Evolutionary conservation across 768 basidiomycete genomes (phyloP).

Genomic region (Plicaturopsis crispa): DNA sequence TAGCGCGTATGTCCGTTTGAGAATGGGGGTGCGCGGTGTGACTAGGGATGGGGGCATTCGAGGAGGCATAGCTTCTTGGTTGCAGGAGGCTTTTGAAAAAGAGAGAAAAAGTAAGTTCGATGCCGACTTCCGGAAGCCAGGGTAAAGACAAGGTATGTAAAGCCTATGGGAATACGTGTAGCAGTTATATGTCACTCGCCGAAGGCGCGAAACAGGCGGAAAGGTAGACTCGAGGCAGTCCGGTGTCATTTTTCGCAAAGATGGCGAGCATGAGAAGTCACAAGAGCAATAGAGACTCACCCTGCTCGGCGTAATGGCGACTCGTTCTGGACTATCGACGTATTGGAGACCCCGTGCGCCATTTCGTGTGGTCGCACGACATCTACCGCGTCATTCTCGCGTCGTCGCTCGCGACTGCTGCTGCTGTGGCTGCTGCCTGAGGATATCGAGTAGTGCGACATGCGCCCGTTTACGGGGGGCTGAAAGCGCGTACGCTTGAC

Average conservation of each 20-base stretch:
- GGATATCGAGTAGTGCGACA: not conserved
- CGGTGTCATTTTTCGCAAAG: too few relatives aligned
- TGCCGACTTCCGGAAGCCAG: too few relatives aligned
- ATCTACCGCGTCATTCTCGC: not conserved
- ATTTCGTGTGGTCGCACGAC: slow-evolving; percentile 9
- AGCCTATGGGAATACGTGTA: not conserved
- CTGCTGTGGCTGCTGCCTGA: not conserved
- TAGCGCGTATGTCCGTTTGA: slow-evolving; percentile 56
- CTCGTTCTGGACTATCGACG: slow-evolving; percentile 22
- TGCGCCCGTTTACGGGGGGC: not conserved
- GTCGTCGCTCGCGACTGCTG: slow-evolving; percentile 2
- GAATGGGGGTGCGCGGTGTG: slow-evolving; percentile 34
- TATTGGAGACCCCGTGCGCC: slow-evolving; percentile 10
- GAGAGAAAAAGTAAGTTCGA: slow-evolving; percentile 8
- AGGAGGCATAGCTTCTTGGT: slow-evolving; percentile 44
- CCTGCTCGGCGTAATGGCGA: slow-evolving; percentile 45
- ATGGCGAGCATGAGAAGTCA: too few relatives aligned
- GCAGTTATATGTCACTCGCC: slow-evolving; percentile 5
- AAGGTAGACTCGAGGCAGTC: too few relatives aligned
- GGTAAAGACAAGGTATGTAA: too few relatives aligned
- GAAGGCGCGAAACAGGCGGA: too few relatives aligned
- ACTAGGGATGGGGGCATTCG: too few relatives aligned
- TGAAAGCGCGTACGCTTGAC: not conserved
- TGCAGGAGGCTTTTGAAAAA: slow-evolving; percentile 42
- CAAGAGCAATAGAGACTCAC: too few relatives aligned